Percentiles rank a stretch among this genome's conserved stretches.
Conservation (phyloP, 176 grass and related monocot species). For the Triticum turgidum region DNA sequence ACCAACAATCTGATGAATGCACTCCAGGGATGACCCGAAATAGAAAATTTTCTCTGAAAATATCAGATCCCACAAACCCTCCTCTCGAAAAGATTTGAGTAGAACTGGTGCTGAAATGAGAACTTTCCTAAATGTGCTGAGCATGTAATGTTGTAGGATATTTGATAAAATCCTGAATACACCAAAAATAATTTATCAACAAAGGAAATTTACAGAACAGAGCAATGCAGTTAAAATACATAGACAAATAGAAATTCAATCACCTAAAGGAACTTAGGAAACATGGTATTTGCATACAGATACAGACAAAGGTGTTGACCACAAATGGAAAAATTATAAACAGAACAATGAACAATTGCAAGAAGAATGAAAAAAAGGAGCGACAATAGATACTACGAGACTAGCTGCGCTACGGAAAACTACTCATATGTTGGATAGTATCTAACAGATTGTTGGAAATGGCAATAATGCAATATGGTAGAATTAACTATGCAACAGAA, state of each 20-base stretch:
- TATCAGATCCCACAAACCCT: constrained; percentile 91
- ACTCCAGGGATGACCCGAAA: constrained; percentile 56
- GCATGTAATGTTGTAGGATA: constrained; percentile 83
- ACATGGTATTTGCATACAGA: not conserved
- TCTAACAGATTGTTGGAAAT: constrained; percentile 4
- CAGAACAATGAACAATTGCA: constrained; percentile 12
- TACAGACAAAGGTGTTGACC: not conserved
- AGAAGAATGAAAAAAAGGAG: not conserved
- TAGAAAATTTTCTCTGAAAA: constrained; percentile 97
- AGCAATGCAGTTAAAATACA: not conserved
- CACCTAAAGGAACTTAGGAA: not conserved
- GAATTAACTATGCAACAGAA: not conserved
- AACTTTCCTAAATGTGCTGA: constrained; percentile 88
- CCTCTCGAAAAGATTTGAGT: constrained; percentile 75
- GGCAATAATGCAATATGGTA: constrained; percentile 3
- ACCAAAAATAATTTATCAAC: constrained; percentile 11
- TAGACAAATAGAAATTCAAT: not conserved
- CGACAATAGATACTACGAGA: not conserved
- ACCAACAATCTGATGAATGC: constrained; percentile 32
- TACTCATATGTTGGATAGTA: constrained; percentile 23
- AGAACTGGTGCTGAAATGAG: constrained; percentile 88
- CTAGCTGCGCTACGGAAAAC: not conserved
- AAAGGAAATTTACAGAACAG: constrained; percentile 28
- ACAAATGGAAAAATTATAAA: not conserved
- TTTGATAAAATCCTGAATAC: constrained; percentile 79